Percentiles rank a stretch among this genome's conserved stretches.
phyloP scores from a whole-genome alignment of 169 alveolate genomes.

The Plasmodium yoelii region DNA sequence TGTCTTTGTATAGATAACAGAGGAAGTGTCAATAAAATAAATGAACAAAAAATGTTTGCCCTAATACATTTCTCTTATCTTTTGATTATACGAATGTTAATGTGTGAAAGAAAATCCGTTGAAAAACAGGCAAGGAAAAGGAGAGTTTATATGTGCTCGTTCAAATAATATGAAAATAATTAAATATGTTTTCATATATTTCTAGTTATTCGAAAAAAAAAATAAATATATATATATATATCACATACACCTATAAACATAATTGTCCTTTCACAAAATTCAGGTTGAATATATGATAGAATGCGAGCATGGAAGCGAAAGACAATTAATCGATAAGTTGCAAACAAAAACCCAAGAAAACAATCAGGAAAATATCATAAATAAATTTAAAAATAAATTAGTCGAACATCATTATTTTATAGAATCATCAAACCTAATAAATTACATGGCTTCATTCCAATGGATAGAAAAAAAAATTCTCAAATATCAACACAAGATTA shows the following conservation, averaged over 20 bases:
- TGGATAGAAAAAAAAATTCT: constrained; percentile 40
- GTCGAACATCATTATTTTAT: constrained; percentile 18
- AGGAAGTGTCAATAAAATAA: constrained; percentile 52
- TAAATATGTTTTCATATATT: too few relatives aligned
- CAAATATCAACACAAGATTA: constrained; percentile 18
- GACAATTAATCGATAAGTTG: constrained; percentile 16
- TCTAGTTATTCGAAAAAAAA: not conserved
- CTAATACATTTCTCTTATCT: constrained; percentile 28
- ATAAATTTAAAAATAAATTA: constrained; percentile 33
- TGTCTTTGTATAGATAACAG: constrained; percentile 67
- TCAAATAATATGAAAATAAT: too few relatives aligned
- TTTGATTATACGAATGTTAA: constrained; percentile 50
- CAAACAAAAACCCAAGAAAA: constrained; percentile 4
- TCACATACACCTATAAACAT: not conserved
- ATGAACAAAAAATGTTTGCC: constrained; percentile 6
- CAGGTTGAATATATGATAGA: constrained; percentile 62
- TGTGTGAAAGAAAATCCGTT: constrained; percentile 25
- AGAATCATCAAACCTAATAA: constrained; percentile 32
- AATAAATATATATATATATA: too few relatives aligned
- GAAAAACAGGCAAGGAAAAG: constrained; percentile 43
- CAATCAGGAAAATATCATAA: constrained; percentile 27
- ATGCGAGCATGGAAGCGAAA: constrained; percentile 37
- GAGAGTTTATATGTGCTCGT: not conserved
- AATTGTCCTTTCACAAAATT: not conserved
- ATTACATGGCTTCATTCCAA: constrained; percentile 22